Base-by-base conservation (phyloP, 495 filamentous ascomycete genomes). In the Mytilinidion resinicola region DNA sequence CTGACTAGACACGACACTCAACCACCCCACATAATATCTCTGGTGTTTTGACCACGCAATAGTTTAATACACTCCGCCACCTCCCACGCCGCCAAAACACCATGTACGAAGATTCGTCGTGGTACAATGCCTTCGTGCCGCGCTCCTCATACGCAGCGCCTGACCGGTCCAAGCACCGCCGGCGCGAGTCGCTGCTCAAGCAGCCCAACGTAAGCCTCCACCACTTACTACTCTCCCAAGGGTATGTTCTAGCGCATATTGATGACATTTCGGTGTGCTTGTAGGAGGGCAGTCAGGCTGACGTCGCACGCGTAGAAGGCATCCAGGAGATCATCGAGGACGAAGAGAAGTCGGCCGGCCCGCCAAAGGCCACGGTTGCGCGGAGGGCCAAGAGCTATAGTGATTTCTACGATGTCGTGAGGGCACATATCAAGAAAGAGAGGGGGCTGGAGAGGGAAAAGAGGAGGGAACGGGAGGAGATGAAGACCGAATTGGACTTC, bases 301-400 rank as follows among this genome's bases (percentile, higher is more conserved):
- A 77, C 67, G 67, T 63, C 67, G 70, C 63, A 55, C 69, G 65
- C 52, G 54, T 72, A 75, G 76, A 77, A 67, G 69, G 59, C 53
- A 68, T 70, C 44, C 58, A 44, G 20, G 76, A 79, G 33, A 59
- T 79, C 2, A 70, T 72, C 56, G 81, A 85, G 67, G 82, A 82
- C 38, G 48, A 39, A 14, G 73, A 79, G 43, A 68, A 73, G 58
- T 57, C 64, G 47, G 74, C 77, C 54, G 77, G 77, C 0, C 87
- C 84, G 7, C 83, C 86, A 7, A 71, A 80, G 65, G 82, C 86
- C 15, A 85, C 81, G 0, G 51, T 89, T 53, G 71, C 72, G 14
- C 76, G 82, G 52, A 75, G 89, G 62, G 84, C 87, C 44, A 88
- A 89, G 65, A 91, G 87, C 8, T 89, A 87, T 63, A 85, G 82